Base-by-base conservation (phyloP, 371 early-diverging fungal species). In the Nematocida displodere region DNA sequence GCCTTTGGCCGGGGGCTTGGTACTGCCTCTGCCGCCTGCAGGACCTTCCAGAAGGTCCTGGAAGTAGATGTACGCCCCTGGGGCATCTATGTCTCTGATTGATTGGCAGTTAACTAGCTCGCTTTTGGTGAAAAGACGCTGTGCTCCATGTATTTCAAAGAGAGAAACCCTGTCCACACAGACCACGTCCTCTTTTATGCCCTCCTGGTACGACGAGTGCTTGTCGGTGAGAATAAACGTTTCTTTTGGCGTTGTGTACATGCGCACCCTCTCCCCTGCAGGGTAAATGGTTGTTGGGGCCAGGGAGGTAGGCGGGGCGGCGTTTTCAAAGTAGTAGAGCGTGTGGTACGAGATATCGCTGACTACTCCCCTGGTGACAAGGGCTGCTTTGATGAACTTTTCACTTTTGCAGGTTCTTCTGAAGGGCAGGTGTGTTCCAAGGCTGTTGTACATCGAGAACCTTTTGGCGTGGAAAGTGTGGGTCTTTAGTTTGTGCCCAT, bases 401-500 rank as follows among this genome's bases (percentile, higher is more conserved):
- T 61, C 61, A 22, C 49, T 48, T 5, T 71, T 71, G 26, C 34
- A 46, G 50, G 54, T 37, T 42, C 75, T 29, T 33, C 61, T 47
- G 36, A 50, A 33, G 22, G 75, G 75, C 7, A 71, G 29, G 3
- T 15, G 11, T 24, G 50, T 58, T 20, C 42, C 33, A 15, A 8
- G 7, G 33, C 58, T 58, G 26, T 59, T 71, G 48, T 61, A 42
- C 75, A 71, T 71, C 5, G 3, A 17, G 39, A 71, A 71, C 22
- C 75, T 66, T 29, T 71, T 71, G 22, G 59, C 59, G 33, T 71
- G 52, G 61, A 58, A 71, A n/a, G 62, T 61, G 48, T 71, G 75
- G 5, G 75, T 52, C 36, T 58, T 37, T 29, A 71, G 59, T 20
- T 26, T 76, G 46, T 20, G 37, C 28, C 28, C 17, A 15, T 31